Percentiles rank a stretch among this genome's conserved stretches.
These are phyloP conservation scores for Fusarium praegraminearum DNA, from an alignment of 2,329 filamentous ascomycete species.

Conservation along the genomic window DNA sequence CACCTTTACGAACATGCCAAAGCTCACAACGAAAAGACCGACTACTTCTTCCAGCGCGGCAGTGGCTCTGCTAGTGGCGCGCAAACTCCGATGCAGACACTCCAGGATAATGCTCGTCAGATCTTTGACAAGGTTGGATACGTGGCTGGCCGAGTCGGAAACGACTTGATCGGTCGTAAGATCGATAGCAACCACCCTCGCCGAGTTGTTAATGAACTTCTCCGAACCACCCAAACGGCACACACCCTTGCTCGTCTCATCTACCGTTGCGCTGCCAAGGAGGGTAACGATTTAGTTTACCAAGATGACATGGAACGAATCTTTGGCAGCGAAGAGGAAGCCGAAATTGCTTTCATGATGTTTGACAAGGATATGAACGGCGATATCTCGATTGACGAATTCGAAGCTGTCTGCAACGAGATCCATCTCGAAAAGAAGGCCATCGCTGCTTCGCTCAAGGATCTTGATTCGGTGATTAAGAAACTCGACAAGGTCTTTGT, in stretches of 20 bases:
- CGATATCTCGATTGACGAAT: conserved; percentile 94
- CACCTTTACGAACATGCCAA: conserved; percentile 78
- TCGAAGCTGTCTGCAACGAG: conserved; percentile 93
- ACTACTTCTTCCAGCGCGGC: conserved; percentile 61
- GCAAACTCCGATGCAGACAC: conserved; percentile 78
- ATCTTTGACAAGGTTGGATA: conserved; percentile 85
- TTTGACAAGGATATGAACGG: conserved; percentile 98
- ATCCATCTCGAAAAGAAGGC: conserved; percentile 95
- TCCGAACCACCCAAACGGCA: conserved; percentile 77
- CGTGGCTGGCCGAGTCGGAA: conserved; percentile 85
- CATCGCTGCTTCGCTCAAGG: conserved; percentile 93
- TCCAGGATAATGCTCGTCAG: conserved; percentile 80
- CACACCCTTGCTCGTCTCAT: conserved; percentile 89
- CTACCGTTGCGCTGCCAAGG: conserved; percentile 85
- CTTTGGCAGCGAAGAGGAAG: conserved; percentile 86
- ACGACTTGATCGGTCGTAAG: conserved; percentile 87
- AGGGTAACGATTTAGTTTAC: conserved; percentile 79
- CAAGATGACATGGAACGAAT: conserved; percentile 82
- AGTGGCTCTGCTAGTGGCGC: conserved; percentile 66
- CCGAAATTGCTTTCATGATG: conserved; percentile 87
- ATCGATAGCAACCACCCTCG: conserved; percentile 80
- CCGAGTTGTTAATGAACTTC: conserved; percentile 83
- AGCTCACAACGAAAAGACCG: conserved; percentile 71
- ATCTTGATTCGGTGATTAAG: conserved; percentile 91
- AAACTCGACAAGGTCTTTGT: conserved; percentile 91